Percentiles rank a stretch among this genome's conserved stretches.
Conservation (phyloP, 768 basidiomycete genomes). For the Auriscalpium vulgare region DNA sequence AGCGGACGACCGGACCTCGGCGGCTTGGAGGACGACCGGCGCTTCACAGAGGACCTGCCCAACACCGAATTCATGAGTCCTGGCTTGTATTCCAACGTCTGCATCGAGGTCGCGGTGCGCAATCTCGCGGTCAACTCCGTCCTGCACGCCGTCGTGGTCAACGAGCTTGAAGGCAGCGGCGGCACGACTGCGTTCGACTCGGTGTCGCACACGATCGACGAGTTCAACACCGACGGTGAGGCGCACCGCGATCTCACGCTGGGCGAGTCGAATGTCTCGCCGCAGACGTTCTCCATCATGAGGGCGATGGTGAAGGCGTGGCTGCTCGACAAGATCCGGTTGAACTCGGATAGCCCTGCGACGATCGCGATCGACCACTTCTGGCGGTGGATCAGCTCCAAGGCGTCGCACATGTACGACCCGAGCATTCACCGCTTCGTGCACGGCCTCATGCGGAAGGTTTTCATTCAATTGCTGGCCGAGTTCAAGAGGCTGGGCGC, state of each 20-base stretch:
- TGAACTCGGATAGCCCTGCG: slow-evolving; percentile 57
- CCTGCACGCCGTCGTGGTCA: slow-evolving; percentile 88
- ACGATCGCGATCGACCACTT: slow-evolving; percentile 82
- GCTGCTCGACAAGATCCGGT: slow-evolving; percentile 80
- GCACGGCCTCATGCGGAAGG: slow-evolving; percentile 95
- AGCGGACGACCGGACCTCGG: slow-evolving; percentile 87
- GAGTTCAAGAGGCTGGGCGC: slow-evolving; percentile 95
- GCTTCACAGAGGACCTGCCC: slow-evolving; percentile 67
- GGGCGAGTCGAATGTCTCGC: slow-evolving; percentile 84
- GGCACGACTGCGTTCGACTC: slow-evolving; percentile 93
- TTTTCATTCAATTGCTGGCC: slow-evolving; percentile 91
- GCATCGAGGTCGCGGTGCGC: slow-evolving; percentile 79
- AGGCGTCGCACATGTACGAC: slow-evolving; percentile 81
- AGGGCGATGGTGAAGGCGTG: slow-evolving; percentile 86
- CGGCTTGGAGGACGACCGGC: slow-evolving; percentile 82
- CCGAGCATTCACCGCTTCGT: slow-evolving; percentile 89
- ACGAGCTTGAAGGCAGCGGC: slow-evolving; percentile 94
- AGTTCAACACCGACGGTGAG: slow-evolving; percentile 66
- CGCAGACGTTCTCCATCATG: slow-evolving; percentile 77
- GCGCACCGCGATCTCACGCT: slow-evolving; percentile 62
- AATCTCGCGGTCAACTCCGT: slow-evolving; percentile 94
- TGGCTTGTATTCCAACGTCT: slow-evolving; percentile 90
- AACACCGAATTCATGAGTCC: slow-evolving; percentile 79
- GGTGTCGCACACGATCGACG: slow-evolving; percentile 81
- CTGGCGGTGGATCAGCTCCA: slow-evolving; percentile 94